These are phyloP conservation scores for Fusarium coffeatum DNA, from an alignment of 2,329 filamentous ascomycete species.

Conservation along the genomic window DNA sequence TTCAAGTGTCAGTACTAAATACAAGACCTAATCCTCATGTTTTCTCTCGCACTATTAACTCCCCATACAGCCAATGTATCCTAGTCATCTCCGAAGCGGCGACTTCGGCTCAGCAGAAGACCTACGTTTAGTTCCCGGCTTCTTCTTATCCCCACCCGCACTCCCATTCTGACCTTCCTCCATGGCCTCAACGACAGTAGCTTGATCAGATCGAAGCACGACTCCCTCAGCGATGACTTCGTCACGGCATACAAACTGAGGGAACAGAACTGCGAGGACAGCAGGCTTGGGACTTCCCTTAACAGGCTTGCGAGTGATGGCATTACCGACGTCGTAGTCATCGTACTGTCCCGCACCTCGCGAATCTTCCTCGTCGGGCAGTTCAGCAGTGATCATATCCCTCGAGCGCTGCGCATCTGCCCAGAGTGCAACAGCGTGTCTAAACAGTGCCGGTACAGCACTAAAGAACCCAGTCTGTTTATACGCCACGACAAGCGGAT, in stretches of 20 bases:
- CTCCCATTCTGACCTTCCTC: constrained; percentile 22
- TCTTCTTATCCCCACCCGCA: constrained; percentile 33
- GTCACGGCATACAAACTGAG: constrained; percentile 41
- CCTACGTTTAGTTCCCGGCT: constrained; percentile 5
- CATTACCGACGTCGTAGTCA: constrained; percentile 30
- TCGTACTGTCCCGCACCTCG: constrained; percentile 36
- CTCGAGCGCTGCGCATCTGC: constrained; percentile 41
- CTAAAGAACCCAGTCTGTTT: constrained; percentile 44
- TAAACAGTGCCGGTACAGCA: constrained; percentile 41
- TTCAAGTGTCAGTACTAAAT: background rate
- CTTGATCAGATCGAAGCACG: constrained; percentile 43
- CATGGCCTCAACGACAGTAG: constrained; percentile 25
- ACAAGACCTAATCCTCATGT: background rate
- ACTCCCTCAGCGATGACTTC: constrained; percentile 43
- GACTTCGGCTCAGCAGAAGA: constrained; percentile 29
- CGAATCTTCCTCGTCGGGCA: constrained; percentile 39
- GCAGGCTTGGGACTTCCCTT: constrained; percentile 15
- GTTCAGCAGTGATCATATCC: constrained; percentile 43
- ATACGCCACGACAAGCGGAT: constrained; percentile 38
- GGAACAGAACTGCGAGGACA: constrained; percentile 41
- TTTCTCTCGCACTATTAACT: background rate
- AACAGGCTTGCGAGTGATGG: constrained; percentile 4
- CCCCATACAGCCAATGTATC: background rate
- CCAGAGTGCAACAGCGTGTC: constrained; percentile 44
- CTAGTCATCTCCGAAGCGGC: constrained; percentile 23